Base-by-base conservation (phyloP, 2,329 filamentous ascomycete genomes). In the Pseudogymnoascus sp. region DNA sequence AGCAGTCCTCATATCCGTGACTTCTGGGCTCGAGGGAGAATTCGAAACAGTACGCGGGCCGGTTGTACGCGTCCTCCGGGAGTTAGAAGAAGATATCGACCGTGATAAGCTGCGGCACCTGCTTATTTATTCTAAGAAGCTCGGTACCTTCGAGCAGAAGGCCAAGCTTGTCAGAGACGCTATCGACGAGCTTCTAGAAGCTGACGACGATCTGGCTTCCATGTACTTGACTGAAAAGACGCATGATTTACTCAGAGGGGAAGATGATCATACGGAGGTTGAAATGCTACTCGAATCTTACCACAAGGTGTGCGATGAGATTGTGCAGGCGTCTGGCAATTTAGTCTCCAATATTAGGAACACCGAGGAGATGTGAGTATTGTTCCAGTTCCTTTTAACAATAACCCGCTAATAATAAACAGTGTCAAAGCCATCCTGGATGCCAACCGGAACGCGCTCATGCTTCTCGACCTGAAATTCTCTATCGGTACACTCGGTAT, bases 221-320 rank as follows among this genome's bases (percentile, higher is more conserved):
- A 97, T 99, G 94, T 99, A 99, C 71, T 77, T 99, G 64, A 92
- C 90, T 0, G 94, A 97, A 74, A 93, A 96, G 72, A 82, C 84
- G 2, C 83, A 85, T 60, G 90, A 92, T 64, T 80, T 88, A 15
- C 78, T 82, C 43, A 82, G 92, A 60, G 84, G 85, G 60, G 87
- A 91, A 64, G 85, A 96, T 66, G 91, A 97, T 69, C 93, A 97
- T 70, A 94, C 93, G 25, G 94, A 99, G 75, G 89, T 99, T 5
- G 94, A 99, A 76, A 91, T 99, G 86, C 80, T 99, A 57, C 79
- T 99, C 4, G 94, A 99, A 73, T 96, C 91, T 2, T 99, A 99
- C 73, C 91, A 97, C 74, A 97, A 97, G 74, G 88, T 99, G 41
- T 93, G 91, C 67, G 94, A 99, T 71, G 94, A 99, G 78, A 97